Conservation (phyloP, 2,329 filamentous ascomycete genomes). For the Aureobasidium namibiae region DNA sequence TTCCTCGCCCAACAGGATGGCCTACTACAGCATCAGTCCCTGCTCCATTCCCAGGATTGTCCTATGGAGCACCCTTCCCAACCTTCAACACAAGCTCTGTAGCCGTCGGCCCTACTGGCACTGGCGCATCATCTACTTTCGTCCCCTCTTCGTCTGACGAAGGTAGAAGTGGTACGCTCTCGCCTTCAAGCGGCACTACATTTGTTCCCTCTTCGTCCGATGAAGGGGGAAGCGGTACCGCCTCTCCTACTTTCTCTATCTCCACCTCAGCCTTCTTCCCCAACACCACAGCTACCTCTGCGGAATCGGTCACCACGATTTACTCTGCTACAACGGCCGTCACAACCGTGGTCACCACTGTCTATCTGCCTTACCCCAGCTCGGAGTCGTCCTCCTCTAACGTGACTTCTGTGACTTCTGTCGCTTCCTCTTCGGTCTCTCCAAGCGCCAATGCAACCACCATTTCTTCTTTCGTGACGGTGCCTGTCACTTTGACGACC, state of each 20-base stretch:
- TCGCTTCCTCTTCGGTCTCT: not conserved
- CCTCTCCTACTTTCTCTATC: not conserved
- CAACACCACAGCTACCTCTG: not conserved
- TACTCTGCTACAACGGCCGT: conserved; percentile 6
- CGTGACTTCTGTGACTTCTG: not conserved
- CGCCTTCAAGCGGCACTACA: not conserved
- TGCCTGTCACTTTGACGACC: conserved; percentile 4
- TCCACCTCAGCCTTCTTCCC: not conserved
- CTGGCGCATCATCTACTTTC: conserved; percentile 4
- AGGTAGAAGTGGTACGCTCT: not conserved
- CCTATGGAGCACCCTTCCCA: conserved; percentile 6
- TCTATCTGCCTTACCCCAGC: not conserved
- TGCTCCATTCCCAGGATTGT: not conserved
- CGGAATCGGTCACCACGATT: not conserved
- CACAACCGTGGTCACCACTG: conserved; percentile 9
- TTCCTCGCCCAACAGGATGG: not conserved
- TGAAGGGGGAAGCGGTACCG: conserved; percentile 1
- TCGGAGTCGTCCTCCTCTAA: not conserved
- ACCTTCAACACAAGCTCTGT: conserved; percentile 1
- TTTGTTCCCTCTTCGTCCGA: conserved; percentile 5
- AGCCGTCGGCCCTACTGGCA: not conserved
- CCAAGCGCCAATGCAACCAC: conserved; percentile 9
- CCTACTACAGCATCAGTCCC: not conserved
- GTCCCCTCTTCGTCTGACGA: not conserved
- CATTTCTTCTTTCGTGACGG: conserved; percentile 5